Percentiles rank a stretch among this genome's conserved stretches.
These are phyloP conservation scores for Babesia caballi DNA, from an alignment of 169 alveolate species.

Conservation along the genomic window DNA sequence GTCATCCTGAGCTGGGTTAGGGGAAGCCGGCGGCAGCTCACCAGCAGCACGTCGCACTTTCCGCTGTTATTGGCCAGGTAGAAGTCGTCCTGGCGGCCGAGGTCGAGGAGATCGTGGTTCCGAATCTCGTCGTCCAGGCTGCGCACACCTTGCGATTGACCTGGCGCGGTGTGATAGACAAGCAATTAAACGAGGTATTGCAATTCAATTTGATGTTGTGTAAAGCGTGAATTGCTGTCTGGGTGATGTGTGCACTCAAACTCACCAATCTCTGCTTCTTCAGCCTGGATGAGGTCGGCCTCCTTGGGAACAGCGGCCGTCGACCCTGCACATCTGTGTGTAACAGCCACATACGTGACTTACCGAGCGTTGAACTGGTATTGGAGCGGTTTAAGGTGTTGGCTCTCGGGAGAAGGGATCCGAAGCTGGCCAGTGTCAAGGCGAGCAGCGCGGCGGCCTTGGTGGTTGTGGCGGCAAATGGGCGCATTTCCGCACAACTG, in stretches of 20 bases:
- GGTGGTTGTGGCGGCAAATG: neutral
- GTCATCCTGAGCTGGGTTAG: constrained; percentile 25
- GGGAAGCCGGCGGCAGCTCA: neutral
- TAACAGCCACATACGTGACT: neutral
- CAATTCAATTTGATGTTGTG: neutral
- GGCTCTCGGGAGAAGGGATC: neutral
- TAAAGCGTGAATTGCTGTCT: too few species aligned
- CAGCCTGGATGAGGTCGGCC: neutral
- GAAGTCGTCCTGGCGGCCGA: constrained; percentile 27
- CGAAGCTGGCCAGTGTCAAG: neutral
- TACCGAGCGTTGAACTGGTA: constrained; percentile 3
- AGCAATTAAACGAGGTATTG: neutral
- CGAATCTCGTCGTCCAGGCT: constrained; percentile 53
- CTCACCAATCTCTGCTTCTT: constrained; percentile 19
- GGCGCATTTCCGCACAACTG: neutral
- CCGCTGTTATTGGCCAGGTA: constrained; percentile 2
- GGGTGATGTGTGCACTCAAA: neutral
- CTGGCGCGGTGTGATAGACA: neutral
- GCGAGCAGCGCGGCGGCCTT: constrained; percentile 9
- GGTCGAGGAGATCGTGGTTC: constrained; percentile 47
- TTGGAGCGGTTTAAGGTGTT: neutral
- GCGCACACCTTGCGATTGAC: constrained; percentile 29
- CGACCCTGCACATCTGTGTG: constrained; percentile 15
- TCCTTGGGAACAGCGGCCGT: constrained; percentile 9
- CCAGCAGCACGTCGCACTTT: constrained; percentile 43